A percentile compares a stretch with the other conserved stretches of the same genome.
These are phyloP conservation scores for Boletellus ananas DNA, from an alignment of 768 basidiomycete species.

Conservation along the genomic window DNA sequence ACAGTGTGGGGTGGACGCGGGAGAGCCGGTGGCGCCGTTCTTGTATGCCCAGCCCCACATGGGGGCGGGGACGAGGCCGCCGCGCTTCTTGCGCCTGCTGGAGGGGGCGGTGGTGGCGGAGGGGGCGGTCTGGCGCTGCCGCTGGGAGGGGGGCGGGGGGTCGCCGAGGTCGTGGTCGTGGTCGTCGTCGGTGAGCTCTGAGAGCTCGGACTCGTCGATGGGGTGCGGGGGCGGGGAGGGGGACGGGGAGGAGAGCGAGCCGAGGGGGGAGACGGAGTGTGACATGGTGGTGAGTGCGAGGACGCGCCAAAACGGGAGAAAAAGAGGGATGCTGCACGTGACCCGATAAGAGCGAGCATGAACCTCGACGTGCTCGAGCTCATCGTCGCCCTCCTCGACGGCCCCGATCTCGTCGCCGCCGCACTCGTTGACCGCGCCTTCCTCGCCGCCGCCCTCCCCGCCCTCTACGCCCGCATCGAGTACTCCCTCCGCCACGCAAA, in stretches of 20 bases:
- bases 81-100: slow-evolving; percentile 47
- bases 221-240: slow-evolving; percentile 49
- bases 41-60: slow-evolving; percentile 87
- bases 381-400: slow-evolving; percentile 53
- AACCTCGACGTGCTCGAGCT: slow-evolving; percentile 71
- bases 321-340: slow-evolving; percentile 10
- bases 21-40: slow-evolving; percentile 28
- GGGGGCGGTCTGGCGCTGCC: slow-evolving; percentile 6
- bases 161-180: slow-evolving; percentile 40
- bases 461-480: slow-evolving; percentile 54
- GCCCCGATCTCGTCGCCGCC: slow-evolving; percentile 52
- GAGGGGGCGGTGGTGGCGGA: slow-evolving; percentile 9
- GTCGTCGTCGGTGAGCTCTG: slow-evolving; percentile 81
- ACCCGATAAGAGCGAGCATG: slow-evolving; percentile 44
- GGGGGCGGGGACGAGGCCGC: slow-evolving; percentile 68
- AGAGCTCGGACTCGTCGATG: slow-evolving; percentile 66
- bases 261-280: slow-evolving; percentile 38
- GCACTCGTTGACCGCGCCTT: slow-evolving; percentile 67
- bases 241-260: slow-evolving; percentile 67
- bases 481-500: slow-evolving; percentile 58
- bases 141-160: slow-evolving; percentile 14
- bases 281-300: slow-evolving; percentile 14
- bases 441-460: slow-evolving; percentile 57
- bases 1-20: slow-evolving; percentile 5
- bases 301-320: slow-evolving; percentile 9